A percentile compares a stretch with the other conserved stretches of the same genome.
Conservation (phyloP, 2,329 filamentous ascomycete species). For the Colletotrichum filicis region DNA sequence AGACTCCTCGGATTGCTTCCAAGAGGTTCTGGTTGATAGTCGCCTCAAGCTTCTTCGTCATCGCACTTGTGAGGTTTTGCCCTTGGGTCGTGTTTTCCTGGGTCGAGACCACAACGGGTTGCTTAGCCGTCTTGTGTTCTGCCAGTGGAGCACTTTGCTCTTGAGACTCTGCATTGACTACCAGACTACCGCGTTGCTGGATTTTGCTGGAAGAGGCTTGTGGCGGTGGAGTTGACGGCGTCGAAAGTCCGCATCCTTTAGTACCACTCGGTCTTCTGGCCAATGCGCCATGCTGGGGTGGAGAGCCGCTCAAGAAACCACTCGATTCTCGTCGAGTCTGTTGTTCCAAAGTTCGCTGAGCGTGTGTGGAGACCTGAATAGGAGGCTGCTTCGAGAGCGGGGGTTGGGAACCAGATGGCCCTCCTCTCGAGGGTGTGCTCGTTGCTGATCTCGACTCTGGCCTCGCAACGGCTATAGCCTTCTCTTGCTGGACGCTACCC, state of each 20-base stretch:
- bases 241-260: too few species aligned
- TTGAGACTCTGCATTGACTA: not conserved
- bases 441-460: not conserved
- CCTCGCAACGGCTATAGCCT: not conserved
- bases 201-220: not conserved
- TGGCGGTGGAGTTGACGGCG: not conserved
- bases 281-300: not conserved
- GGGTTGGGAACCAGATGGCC: not conserved
- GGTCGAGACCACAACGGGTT: not conserved
- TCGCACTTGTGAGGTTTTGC: not conserved
- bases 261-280: not conserved
- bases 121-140: not conserved
- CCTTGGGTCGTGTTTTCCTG: not conserved
- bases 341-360: not conserved
- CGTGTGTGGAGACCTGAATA: accelerated
- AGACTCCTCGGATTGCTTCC: not conserved
- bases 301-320: not conserved
- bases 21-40: not conserved
- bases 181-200: not conserved
- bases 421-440: not conserved
- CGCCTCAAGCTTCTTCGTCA: not conserved
- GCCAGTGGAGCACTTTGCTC: not conserved
- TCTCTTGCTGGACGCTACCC: not conserved
- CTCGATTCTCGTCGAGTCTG: not conserved
- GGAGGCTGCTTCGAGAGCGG: not conserved